Percentiles rank a stretch among this genome's conserved stretches.
phyloP scores from a whole-genome alignment of 768 basidiomycete species.

The Cystobasidium onofrii region DNA sequence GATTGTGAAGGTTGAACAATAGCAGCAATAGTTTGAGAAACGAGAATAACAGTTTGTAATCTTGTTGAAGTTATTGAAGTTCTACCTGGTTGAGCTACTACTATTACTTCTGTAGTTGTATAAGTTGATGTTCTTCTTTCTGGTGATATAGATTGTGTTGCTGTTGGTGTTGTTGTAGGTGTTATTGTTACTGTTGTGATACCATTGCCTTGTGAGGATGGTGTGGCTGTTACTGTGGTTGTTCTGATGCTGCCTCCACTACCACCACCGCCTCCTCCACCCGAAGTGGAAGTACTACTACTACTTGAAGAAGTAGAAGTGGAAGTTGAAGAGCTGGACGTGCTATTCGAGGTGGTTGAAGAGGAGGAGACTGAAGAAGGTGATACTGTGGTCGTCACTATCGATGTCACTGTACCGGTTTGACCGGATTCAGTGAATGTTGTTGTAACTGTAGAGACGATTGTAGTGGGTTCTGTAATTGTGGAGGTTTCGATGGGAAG shows the following conservation, averaged over 20 bases:
- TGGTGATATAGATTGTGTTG: neutral
- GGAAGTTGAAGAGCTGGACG: neutral
- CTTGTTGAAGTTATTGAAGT: neutral
- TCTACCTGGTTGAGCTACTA: neutral
- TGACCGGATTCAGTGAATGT: conserved; percentile 1
- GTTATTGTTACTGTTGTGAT: conserved; percentile 14
- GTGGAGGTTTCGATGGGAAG: conserved; percentile 12
- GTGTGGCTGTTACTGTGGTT: neutral
- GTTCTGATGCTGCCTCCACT: neutral
- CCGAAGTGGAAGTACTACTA: neutral
- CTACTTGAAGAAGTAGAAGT: neutral
- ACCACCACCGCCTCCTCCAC: neutral
- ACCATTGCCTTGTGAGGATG: neutral
- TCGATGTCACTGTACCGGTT: neutral
- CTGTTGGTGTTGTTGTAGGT: neutral
- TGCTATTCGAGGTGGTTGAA: conserved; percentile 1
- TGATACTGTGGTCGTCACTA: neutral
- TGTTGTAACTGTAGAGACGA: conserved; percentile 11
- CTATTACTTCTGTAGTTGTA: conserved; percentile 17
- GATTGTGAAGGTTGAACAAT: conserved; percentile 1
- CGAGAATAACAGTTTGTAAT: conserved; percentile 19
- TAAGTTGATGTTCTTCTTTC: neutral
- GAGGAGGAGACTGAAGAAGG: neutral
- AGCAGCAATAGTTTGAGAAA: conserved; percentile 15
- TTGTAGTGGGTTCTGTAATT: conserved; percentile 9